Evolutionary conservation across 2,329 filamentous ascomycete genomes (phyloP).

Genomic region (Macrophomina pseudophaseolina): DNA sequence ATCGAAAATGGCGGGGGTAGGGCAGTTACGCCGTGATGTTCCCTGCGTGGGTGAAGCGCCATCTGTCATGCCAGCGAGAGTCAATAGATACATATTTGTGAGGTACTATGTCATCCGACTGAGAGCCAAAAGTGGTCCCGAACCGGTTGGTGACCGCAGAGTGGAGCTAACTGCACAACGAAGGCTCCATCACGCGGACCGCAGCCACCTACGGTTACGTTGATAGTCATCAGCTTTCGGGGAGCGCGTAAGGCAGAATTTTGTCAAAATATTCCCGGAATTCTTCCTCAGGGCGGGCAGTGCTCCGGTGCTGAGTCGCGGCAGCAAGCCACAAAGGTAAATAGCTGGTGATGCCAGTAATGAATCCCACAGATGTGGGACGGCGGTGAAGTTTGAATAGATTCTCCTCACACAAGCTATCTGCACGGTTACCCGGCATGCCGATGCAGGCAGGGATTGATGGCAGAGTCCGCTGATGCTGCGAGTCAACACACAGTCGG

Average conservation of each 20-base stretch:
- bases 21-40: background rate
- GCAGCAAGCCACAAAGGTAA: constrained; percentile 1
- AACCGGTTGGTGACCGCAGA: background rate
- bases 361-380: background rate
- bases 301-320: background rate
- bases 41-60: background rate
- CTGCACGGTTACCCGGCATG: background rate
- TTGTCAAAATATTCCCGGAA: background rate
- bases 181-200: background rate
- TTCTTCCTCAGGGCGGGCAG: background rate
- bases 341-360: background rate
- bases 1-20: background rate
- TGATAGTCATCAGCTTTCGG: background rate
- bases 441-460: background rate
- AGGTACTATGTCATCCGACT: background rate
- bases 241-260: background rate
- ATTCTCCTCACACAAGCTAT: background rate
- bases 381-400: background rate
- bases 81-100: background rate
- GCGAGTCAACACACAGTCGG: background rate
- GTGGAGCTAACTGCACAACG: background rate
- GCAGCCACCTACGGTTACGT: background rate
- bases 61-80: background rate
- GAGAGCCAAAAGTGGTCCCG: background rate
- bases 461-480: background rate